phyloP scores from a whole-genome alignment of 805 yeast genomes.

The Candida michaelii region DNA sequence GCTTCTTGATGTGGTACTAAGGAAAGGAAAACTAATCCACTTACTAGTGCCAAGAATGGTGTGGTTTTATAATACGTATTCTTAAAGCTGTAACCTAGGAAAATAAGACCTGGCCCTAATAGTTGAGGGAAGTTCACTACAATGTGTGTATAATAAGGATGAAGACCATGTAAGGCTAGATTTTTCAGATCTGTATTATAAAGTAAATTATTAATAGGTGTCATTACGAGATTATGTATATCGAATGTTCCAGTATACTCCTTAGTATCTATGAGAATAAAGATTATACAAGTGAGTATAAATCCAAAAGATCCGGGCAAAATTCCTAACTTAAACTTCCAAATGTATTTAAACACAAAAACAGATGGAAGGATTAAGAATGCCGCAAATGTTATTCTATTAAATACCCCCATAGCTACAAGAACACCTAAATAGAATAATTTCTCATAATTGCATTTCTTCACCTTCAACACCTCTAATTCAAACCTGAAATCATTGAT shows the following conservation, averaged over 20 bases:
- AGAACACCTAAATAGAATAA: conserved; percentile 45
- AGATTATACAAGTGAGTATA: conserved; percentile 28
- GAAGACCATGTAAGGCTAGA: conserved; percentile 78
- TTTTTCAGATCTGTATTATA: conserved; percentile 67
- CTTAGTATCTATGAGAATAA: conserved; percentile 56
- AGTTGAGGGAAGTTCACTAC: conserved; percentile 76
- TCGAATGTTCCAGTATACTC: conserved; percentile 24
- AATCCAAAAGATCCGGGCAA: conserved; percentile 38
- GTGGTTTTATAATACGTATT: conserved; percentile 47
- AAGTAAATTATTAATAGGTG: conserved; percentile 75
- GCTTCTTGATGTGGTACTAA: conserved; percentile 88
- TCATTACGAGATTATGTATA: conserved; percentile 40
- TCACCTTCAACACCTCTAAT: conserved; percentile 12
- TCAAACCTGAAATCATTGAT: conserved; percentile 42
- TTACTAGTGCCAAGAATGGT: conserved; percentile 57
- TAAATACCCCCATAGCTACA: conserved; percentile 70
- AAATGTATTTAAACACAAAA: conserved; percentile 44
- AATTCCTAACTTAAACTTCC: conserved; percentile 30
- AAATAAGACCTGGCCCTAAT: conserved; percentile 68
- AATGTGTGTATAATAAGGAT: conserved; percentile 72
- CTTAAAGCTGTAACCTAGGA: conserved; percentile 40
- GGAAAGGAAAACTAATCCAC: conserved; percentile 66
- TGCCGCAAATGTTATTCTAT: conserved; percentile 78
- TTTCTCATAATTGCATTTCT: conserved; percentile 8
- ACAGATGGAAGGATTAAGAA: conserved; percentile 67